Conservation (phyloP, 2,329 filamentous ascomycete species). For the Fusarium brachygibbosum region DNA sequence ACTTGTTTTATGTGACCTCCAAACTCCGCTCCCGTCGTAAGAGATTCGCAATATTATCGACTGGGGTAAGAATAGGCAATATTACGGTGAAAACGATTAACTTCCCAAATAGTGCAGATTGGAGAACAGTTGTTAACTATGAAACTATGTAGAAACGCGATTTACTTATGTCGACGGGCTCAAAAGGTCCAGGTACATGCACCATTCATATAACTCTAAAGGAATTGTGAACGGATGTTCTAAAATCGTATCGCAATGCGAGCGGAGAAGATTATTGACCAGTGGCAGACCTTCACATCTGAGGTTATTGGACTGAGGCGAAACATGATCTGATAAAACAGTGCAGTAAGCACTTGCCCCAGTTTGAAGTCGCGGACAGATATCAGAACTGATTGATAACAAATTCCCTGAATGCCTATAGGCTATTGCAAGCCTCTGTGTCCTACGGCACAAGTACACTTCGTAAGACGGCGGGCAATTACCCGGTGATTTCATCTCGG, state of each 20-base stretch:
- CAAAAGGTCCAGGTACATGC: not conserved
- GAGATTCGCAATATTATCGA: no score
- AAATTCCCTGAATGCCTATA: not conserved
- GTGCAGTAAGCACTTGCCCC: not conserved
- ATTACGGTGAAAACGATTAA: no score
- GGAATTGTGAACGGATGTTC: no score
- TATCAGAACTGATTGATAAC: not conserved
- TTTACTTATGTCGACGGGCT: accelerated
- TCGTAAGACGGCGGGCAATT: not conserved
- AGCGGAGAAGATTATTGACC: not conserved
- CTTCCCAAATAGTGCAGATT: no score
- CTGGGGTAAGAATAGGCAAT: no score
- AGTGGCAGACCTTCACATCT: not conserved
- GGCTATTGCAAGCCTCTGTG: not conserved
- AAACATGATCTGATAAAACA: not conserved
- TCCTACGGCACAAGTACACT: not conserved
- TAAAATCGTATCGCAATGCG: no score
- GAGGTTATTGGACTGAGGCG: accelerated
- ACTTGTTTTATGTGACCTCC: no score
- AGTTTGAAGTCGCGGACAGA: accelerated
- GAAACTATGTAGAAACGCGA: no score
- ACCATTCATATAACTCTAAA: not conserved
- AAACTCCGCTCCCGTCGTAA: no score
- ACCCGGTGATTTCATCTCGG: not conserved
- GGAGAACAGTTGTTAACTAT: no score